These are phyloP conservation scores for Monosporascus sp. DNA, from an alignment of 2,329 filamentous ascomycete genomes.

Conservation along the genomic window DNA sequence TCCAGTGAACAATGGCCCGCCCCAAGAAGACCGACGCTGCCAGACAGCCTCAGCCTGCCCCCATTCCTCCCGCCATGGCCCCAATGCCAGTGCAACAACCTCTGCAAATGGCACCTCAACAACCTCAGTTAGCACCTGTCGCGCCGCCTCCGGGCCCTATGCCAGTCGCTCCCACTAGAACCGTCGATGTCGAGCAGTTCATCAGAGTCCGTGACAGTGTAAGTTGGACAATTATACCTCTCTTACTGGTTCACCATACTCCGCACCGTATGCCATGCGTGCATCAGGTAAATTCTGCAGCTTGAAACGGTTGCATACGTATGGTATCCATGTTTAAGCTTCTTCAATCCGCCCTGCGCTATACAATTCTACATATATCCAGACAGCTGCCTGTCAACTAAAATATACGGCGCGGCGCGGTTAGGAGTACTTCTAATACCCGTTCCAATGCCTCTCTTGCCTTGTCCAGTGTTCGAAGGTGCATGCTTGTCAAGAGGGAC, in stretches of 20 bases:
- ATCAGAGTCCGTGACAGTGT: constrained; percentile 76
- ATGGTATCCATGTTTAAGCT: too few relatives aligned
- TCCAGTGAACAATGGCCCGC: constrained; percentile 29
- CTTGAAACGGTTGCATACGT: too few relatives aligned
- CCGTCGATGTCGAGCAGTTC: constrained; percentile 69
- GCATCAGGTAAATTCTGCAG: too few relatives aligned
- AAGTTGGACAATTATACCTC: constrained; percentile 34
- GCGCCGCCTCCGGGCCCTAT: constrained; percentile 13
- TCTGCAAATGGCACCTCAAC: constrained; percentile 11
- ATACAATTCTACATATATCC: too few relatives aligned
- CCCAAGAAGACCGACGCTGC: constrained; percentile 32
- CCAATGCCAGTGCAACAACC: constrained; percentile 24
- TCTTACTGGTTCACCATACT: not conserved
- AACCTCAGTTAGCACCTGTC: constrained; percentile 11
- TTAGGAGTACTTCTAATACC: too few relatives aligned
- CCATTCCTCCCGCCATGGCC: constrained; percentile 32
- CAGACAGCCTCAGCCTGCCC: constrained; percentile 32
- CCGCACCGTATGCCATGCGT: not conserved
- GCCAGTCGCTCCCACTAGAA: constrained; percentile 13
- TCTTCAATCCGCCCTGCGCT: too few relatives aligned
- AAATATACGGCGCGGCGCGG: too few relatives aligned
- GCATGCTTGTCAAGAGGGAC: too few relatives aligned
- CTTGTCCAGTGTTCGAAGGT: too few relatives aligned
- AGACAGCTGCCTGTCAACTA: too few relatives aligned
- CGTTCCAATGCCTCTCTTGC: too few relatives aligned